A percentile compares a stretch with the other conserved stretches of the same genome.
phyloP scores from a whole-genome alignment of 768 basidiomycete genomes.

The Epithele typhae region DNA sequence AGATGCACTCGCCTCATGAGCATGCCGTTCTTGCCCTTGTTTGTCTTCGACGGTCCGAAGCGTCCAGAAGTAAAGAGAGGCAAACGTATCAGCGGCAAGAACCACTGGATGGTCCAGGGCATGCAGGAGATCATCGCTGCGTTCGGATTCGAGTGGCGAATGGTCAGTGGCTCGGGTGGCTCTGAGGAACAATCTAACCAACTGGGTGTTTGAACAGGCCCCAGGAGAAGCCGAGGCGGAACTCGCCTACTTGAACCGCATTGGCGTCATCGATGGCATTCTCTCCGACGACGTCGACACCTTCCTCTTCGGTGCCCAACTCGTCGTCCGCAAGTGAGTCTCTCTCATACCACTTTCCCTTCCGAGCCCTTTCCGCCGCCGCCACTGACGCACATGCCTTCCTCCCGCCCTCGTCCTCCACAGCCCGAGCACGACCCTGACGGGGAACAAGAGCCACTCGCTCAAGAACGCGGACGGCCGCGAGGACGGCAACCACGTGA shows the following conservation, averaged over 20 bases:
- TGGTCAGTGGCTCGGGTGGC: slow-evolving; percentile 36
- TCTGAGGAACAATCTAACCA: slow-evolving; percentile 23
- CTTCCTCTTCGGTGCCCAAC: slow-evolving; percentile 82
- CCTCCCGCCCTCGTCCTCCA: background rate
- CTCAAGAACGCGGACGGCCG: slow-evolving; percentile 61
- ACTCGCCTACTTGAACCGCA: slow-evolving; percentile 77
- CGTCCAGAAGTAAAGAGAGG: slow-evolving; percentile 80
- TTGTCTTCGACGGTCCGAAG: slow-evolving; percentile 89
- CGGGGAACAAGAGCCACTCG: slow-evolving; percentile 64
- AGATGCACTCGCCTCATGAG: slow-evolving; percentile 75
- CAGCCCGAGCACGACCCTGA: slow-evolving; percentile 68
- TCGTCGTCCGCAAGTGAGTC: slow-evolving; percentile 78
- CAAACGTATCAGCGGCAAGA: slow-evolving; percentile 59
- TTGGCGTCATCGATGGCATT: slow-evolving; percentile 82
- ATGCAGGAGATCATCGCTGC: slow-evolving; percentile 78
- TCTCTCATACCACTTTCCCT: no score
- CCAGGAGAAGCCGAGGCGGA: slow-evolving; percentile 96
- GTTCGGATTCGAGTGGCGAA: slow-evolving; percentile 77
- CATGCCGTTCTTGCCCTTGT: slow-evolving; percentile 79
- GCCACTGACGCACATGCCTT: no score
- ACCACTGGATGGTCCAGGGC: slow-evolving; percentile 63
- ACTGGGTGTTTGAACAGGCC: slow-evolving; percentile 57
- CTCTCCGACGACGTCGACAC: slow-evolving; percentile 93
- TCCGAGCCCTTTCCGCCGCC: background rate
- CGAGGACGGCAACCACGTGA: slow-evolving; percentile 68